phyloP scores from a whole-genome alignment of 2,329 filamentous ascomycete species.

The Pseudocercospora vitis region DNA sequence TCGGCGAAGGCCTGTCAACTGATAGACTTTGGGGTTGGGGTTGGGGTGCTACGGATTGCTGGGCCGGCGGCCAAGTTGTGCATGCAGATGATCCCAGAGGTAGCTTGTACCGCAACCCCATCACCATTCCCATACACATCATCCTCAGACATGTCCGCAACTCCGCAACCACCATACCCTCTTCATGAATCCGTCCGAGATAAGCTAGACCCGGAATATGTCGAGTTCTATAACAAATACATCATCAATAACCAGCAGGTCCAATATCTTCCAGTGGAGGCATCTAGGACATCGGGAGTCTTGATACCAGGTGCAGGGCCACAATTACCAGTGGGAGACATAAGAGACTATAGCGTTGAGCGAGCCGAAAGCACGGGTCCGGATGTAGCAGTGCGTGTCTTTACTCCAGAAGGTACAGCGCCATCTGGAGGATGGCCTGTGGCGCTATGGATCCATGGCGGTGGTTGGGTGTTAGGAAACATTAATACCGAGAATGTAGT shows the following conservation, averaged over 20 bases:
- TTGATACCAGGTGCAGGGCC: slow-evolving; percentile 5
- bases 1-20: background rate
- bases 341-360: background rate
- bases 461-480: slow-evolving; percentile 8
- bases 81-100: background rate
- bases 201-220: slow-evolving; percentile 3
- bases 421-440: background rate
- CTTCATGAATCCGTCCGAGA: background rate
- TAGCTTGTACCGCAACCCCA: background rate
- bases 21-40: slow-evolving; percentile 3
- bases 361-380: slow-evolving; percentile 1
- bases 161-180: slow-evolving; percentile 4
- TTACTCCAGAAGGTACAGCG: background rate
- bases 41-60: background rate
- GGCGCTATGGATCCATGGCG: slow-evolving; percentile 1
- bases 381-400: background rate
- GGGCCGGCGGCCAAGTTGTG: slow-evolving; percentile 1
- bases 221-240: slow-evolving; percentile 3
- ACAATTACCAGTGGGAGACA: slow-evolving; percentile 2
- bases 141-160: background rate
- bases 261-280: background rate
- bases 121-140: background rate
- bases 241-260: slow-evolving; percentile 3
- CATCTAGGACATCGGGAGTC: background rate
- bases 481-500: slow-evolving; percentile 8